phyloP scores from a whole-genome alignment of 1,139 yeast genomes.

The Blastobotrys malaysiensis region DNA sequence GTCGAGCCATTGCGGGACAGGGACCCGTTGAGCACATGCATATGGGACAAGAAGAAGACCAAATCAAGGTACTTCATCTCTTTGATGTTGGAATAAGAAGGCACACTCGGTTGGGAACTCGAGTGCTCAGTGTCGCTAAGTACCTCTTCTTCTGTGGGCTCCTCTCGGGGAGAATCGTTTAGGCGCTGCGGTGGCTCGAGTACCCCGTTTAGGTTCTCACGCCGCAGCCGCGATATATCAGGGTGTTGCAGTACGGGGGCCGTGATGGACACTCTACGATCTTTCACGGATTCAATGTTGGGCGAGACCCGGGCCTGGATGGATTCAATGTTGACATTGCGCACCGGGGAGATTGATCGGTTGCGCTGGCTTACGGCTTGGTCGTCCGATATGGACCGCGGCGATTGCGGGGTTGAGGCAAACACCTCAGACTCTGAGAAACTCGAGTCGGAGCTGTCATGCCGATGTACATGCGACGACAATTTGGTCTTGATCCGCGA shows the following conservation, averaged over 20 bases:
- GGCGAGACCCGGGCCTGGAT: background rate
- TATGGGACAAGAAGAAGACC: constrained; percentile 21
- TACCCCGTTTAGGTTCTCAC: background rate
- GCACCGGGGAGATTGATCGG: constrained; percentile 3
- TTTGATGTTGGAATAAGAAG: constrained; percentile 1
- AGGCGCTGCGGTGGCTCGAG: constrained; percentile 1
- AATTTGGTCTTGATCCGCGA: constrained; percentile 19
- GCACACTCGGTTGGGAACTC: background rate
- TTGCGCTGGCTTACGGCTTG: background rate
- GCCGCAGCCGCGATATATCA: background rate
- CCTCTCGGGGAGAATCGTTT: background rate
- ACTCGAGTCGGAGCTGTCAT: constrained; percentile 10
- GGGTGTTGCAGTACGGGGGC: constrained; percentile 1
- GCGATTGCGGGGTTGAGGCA: background rate
- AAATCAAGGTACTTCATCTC: constrained; percentile 23
- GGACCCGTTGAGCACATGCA: constrained; percentile 15
- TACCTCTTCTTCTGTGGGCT: background rate
- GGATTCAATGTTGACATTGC: constrained; percentile 1
- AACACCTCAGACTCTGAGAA: constrained; percentile 4
- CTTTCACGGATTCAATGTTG: background rate
- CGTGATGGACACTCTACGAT: background rate
- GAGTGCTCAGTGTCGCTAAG: background rate
- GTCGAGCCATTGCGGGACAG: background rate
- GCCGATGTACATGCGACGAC: constrained; percentile 8
- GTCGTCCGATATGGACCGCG: constrained; percentile 3